phyloP scores from a whole-genome alignment of 2,329 filamentous ascomycete genomes.

The Pseudocercospora vitis region DNA sequence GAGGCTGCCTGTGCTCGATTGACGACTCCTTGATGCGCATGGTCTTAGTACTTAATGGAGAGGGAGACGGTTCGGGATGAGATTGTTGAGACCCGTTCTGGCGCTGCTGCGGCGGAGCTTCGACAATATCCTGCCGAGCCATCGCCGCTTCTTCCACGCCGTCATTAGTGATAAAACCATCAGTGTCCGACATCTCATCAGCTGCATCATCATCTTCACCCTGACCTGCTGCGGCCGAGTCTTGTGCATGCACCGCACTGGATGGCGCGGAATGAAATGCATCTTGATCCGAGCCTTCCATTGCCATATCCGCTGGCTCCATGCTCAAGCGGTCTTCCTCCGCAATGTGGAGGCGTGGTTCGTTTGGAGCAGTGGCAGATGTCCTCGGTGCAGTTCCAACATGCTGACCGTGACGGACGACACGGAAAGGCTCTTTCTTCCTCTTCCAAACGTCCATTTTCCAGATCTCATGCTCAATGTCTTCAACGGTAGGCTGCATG shows the following conservation, averaged over 20 bases:
- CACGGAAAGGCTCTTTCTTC: slow-evolving; percentile 32
- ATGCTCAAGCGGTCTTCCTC: slow-evolving; percentile 31
- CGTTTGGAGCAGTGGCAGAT: not conserved
- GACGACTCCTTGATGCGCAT: not conserved
- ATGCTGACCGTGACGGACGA: slow-evolving; percentile 20
- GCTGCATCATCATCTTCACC: slow-evolving; percentile 16
- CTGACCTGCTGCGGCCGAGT: not conserved
- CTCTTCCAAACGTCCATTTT: slow-evolving; percentile 44
- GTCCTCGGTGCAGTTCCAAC: not conserved
- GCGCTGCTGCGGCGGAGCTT: not conserved
- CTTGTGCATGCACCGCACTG: slow-evolving; percentile 10
- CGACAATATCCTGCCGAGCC: not conserved
- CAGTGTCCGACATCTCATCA: slow-evolving; percentile 15
- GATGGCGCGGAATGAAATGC: slow-evolving; percentile 20
- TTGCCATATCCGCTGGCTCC: slow-evolving; percentile 21
- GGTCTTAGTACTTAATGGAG: not conserved
- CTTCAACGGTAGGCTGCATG: slow-evolving; percentile 65
- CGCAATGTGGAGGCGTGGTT: slow-evolving; percentile 10
- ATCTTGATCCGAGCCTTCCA: slow-evolving; percentile 19
- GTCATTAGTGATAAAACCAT: slow-evolving; percentile 13
- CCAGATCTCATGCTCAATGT: slow-evolving; percentile 57
- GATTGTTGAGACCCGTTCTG: not conserved
- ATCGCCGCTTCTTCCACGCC: not conserved
- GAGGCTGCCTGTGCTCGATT: not conserved
- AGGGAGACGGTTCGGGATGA: not conserved